Evolutionary conservation across 2,329 filamentous ascomycete species (phyloP).

Genomic region (Trichocomaceae sp.): DNA sequence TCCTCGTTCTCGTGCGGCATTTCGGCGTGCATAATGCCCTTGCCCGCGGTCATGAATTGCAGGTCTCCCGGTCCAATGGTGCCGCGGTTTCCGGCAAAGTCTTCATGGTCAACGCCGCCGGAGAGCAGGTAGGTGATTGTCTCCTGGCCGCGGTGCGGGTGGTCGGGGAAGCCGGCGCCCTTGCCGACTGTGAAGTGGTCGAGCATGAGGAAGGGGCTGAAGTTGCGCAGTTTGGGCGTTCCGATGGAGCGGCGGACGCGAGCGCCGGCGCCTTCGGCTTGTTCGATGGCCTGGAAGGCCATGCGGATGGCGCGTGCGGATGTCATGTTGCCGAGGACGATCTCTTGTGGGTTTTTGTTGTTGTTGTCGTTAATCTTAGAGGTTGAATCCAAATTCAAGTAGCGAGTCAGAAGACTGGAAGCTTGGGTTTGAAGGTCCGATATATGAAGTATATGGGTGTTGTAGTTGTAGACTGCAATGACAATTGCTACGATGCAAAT

Average conservation of each 20-base stretch:
- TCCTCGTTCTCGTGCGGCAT: conserved; percentile 79
- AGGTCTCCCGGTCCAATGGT: conserved; percentile 82
- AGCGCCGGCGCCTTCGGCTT: conserved; percentile 82
- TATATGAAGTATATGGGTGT: not conserved
- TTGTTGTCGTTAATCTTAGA: not conserved
- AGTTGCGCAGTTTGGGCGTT: conserved; percentile 72
- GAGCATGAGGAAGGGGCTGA: conserved; percentile 92
- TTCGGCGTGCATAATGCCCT: conserved; percentile 89
- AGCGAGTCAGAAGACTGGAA: not conserved
- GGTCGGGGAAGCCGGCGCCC: conserved; percentile 85
- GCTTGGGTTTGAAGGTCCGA: not conserved
- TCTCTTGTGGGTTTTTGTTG: not conserved
- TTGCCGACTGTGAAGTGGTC: conserved; percentile 80
- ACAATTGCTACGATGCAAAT: conserved; percentile 33
- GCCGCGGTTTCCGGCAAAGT: conserved; percentile 79
- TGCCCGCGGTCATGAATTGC: conserved; percentile 95
- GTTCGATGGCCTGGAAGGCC: conserved; percentile 76
- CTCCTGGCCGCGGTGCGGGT: conserved; percentile 76
- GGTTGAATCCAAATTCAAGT: not conserved
- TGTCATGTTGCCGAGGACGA: conserved; percentile 49
- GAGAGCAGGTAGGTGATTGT: conserved; percentile 84
- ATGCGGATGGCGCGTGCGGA: conserved; percentile 70
- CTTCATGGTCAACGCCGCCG: conserved; percentile 83
- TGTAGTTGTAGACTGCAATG: conserved; percentile 14
- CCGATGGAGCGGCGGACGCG: conserved; percentile 82